Evolutionary conservation across 306 rosid species (phyloP), one percentile per base, ranked within the genome.

Genomic region (Dicorynia guianensis): DNA sequence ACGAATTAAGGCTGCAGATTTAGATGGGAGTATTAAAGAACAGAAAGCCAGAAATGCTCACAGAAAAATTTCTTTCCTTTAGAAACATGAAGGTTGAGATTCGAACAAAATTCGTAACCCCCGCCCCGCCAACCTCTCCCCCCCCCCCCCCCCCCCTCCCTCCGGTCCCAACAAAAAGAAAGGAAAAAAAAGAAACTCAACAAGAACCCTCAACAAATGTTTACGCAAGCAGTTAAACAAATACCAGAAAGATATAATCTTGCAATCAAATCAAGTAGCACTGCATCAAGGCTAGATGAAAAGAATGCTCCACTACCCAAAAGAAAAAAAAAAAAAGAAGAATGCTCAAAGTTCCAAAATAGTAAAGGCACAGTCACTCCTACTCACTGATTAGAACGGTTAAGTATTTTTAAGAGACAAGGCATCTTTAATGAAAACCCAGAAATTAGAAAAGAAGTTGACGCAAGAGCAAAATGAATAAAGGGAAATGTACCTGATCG

Each of bases 401-500:
- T 11, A 10, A 52, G 17, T 39, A 25, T 25, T 25, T 25, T 25
- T 1, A 1, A 25, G 30, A 25, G 30, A 25, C 30, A 46, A 60
- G 3, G 46, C 20, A 38, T n/a, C 36, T 40, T 2, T 18, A 47
- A 43, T 76, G 56, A 39, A 14, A 46, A 6, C 46, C 60, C n/a
- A 9, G 20, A 49, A 67, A 47, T 11, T 13, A 30, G 12, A 1
- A 68, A 76, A 30, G 7, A 79, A 75, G 63, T 74, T 3, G 42
- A 77, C 39, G 71, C 52, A 71, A 64, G 44, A 35, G 68, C 25
- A 58, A 38, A 39, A 56, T 11, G 17, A 74, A 67, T 11, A 3
- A 34, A 67, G 55, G 47, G 52, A 7, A 81, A 79, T 56, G 65
- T 74, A 91, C 91, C 93, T 85, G 73, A 14, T 62, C 48, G 77